A percentile compares a stretch with the other conserved stretches of the same genome.
Conservation (phyloP, 1,284 basidiomycete species). For the Mycena citricolor region DNA sequence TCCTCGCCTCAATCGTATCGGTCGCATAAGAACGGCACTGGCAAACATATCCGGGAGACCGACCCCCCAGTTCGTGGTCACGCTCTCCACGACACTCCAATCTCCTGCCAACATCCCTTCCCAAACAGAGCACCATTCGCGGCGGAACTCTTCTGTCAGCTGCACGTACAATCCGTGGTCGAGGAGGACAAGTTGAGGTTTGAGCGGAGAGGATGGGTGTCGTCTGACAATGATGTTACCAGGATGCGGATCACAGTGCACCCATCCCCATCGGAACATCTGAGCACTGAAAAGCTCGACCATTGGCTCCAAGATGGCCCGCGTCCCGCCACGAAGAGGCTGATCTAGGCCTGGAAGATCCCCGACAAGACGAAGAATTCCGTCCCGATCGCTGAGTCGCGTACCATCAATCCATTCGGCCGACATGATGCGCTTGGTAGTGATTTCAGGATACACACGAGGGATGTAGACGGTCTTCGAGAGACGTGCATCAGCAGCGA, state of each 20-base stretch:
- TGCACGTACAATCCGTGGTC: slow-evolving; percentile 88
- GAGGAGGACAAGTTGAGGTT: slow-evolving; percentile 82
- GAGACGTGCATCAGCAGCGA: slow-evolving; percentile 66
- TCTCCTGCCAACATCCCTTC: slow-evolving; percentile 74
- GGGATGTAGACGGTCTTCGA: slow-evolving; percentile 77
- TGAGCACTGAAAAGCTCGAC: slow-evolving; percentile 80
- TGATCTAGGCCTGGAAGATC: slow-evolving; percentile 34
- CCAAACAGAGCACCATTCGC: slow-evolving; percentile 81
- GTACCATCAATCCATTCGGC: slow-evolving; percentile 88
- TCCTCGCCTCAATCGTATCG: slow-evolving; percentile 43
- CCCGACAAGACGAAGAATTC: slow-evolving; percentile 58
- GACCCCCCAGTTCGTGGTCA: slow-evolving; percentile 77
- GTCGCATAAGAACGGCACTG: slow-evolving; percentile 67
- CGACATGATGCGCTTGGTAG: slow-evolving; percentile 77
- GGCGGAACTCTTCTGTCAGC: slow-evolving; percentile 61
- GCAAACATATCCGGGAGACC: slow-evolving; percentile 78
- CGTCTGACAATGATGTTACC: slow-evolving; percentile 85
- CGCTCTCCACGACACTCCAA: slow-evolving; percentile 57
- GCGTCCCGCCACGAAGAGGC: slow-evolving; percentile 61
- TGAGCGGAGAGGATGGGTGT: slow-evolving; percentile 54
- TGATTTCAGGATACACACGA: slow-evolving; percentile 69
- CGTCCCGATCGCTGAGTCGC: slow-evolving; percentile 68
- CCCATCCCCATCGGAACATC: slow-evolving; percentile 89
- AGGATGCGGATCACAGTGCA: slow-evolving; percentile 79
- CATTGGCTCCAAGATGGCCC: slow-evolving; percentile 75